These are phyloP conservation scores for Penicillium robsamsonii DNA, from an alignment of 495 filamentous ascomycete species.

Conservation along the genomic window DNA sequence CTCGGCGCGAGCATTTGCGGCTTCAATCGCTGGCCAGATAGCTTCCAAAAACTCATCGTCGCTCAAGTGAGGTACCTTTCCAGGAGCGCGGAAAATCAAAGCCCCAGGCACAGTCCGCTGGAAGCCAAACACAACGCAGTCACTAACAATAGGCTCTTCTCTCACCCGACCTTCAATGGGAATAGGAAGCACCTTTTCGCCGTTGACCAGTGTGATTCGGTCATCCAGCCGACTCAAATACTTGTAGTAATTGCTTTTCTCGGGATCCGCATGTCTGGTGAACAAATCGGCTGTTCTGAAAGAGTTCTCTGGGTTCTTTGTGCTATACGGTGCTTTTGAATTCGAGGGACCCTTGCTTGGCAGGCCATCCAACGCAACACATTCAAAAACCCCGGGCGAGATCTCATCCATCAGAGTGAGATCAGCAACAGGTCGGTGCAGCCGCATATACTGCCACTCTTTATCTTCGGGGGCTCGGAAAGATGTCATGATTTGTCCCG, in stretches of 20 bases:
- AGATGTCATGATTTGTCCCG: slow-evolving; percentile 57
- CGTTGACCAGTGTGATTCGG: slow-evolving; percentile 60
- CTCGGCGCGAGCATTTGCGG: slow-evolving; percentile 45
- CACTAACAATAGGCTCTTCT: slow-evolving; percentile 34
- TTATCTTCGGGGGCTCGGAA: slow-evolving; percentile 47
- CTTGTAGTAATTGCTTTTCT: slow-evolving; percentile 52
- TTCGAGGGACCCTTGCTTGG: slow-evolving; percentile 63
- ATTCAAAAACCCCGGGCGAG: slow-evolving; percentile 54
- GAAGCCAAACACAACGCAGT: slow-evolving; percentile 42
- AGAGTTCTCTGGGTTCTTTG: slow-evolving; percentile 45
- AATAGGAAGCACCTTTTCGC: slow-evolving; percentile 67
- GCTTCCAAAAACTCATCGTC: slow-evolving; percentile 48
- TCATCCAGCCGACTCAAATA: slow-evolving; percentile 61
- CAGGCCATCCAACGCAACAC: slow-evolving; percentile 58
- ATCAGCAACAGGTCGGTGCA: slow-evolving; percentile 31
- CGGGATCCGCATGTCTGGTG: slow-evolving; percentile 46
- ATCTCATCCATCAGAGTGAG: slow-evolving; percentile 54
- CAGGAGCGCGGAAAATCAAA: slow-evolving; percentile 47
- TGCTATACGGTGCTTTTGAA: slow-evolving; percentile 55
- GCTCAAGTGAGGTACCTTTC: slow-evolving; percentile 29
- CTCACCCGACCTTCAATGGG: slow-evolving; percentile 53
- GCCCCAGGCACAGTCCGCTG: slow-evolving; percentile 41
- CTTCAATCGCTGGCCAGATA: slow-evolving; percentile 54
- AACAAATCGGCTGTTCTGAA: slow-evolving; percentile 49
- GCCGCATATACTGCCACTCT: slow-evolving; percentile 67